Evolutionary conservation across 75 land plant genomes (phyloP), one percentile per base, ranked within the genome.

Genomic region (Picea glauca): DNA sequence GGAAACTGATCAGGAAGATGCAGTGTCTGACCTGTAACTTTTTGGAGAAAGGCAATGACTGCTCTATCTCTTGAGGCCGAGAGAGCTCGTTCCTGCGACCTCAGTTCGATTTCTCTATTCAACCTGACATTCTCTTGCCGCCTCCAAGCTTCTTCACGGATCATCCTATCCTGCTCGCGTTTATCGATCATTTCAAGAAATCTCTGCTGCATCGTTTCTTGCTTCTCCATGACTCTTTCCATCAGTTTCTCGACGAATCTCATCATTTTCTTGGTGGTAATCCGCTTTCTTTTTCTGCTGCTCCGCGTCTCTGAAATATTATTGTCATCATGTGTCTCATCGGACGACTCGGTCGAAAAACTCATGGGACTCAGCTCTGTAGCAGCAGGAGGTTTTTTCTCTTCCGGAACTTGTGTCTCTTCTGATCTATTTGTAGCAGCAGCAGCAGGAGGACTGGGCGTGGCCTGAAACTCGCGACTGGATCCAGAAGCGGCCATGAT

Each of bases 141-240:
- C 84, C 85, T 81, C 89, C 89, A 85, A 0, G 87, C 80, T 77
- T 91, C 91, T 67, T 91, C 93, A 31, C 87, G 72, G 60, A 62
- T 76, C 13, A 54, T 23, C 79, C 89, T 76, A 80, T 91, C 91
- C 78, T 66, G 65, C 14, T 91, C 93, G 43, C 89, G 46, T 58
- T 80, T 77, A 75, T 91, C 89, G 77, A 91, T 80, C 62, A 63
- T 76, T 30, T 91, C 91, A 60, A 87, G n/a, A 77, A 91, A 91
- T 67, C 79, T 83, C 56, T 76, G 46, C 23, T 91, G 89, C 62
- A 91, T 70, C 40, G 64, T 40, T 63, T 91, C 93, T 79, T 91
- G 93, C 17, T 83, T 85, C 62, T 89, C 91, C 85, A 87, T 83
- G 26, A 91, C 58, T 62, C 89, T 79, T 58, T 81, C 85, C 76